Evolutionary conservation across 441 rosid species (phyloP).

Genomic region (Gossypium gossypioides): DNA sequence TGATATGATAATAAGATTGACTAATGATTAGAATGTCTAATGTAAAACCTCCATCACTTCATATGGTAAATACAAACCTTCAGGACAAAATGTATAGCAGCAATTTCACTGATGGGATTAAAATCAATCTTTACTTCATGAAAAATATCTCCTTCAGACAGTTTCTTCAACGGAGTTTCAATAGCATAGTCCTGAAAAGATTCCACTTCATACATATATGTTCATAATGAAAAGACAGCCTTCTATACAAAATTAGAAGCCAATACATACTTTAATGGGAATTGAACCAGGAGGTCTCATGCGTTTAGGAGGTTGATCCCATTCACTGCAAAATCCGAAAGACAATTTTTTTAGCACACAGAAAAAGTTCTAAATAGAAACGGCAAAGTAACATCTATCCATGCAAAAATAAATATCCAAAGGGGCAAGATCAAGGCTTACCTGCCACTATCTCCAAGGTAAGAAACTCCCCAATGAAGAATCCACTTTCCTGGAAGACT

Average conservation of each 20-base stretch:
- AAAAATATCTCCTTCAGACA: slow-evolving; percentile 39
- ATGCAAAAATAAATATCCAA: not conserved
- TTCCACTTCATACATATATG: not conserved
- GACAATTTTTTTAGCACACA: not conserved
- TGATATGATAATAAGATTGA: not conserved
- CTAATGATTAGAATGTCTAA: not conserved
- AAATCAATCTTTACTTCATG: slow-evolving; percentile 58
- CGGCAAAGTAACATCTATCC: not conserved
- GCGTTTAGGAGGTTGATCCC: slow-evolving; percentile 87
- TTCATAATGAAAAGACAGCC: not conserved
- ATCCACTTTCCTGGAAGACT: slow-evolving; percentile 82
- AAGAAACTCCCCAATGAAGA: slow-evolving; percentile 97
- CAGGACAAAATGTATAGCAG: slow-evolving; percentile 77
- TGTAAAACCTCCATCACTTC: slow-evolving; percentile 8
- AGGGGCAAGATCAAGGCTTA: slow-evolving; percentile 21
- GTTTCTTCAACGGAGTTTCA: slow-evolving; percentile 73
- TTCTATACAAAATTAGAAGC: not conserved
- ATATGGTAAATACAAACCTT: slow-evolving; percentile 43
- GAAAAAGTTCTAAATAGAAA: not conserved
- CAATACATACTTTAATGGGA: slow-evolving; percentile 48
- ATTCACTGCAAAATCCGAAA: slow-evolving; percentile 50
- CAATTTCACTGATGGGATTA: slow-evolving; percentile 40
- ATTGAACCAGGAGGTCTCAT: slow-evolving; percentile 87
- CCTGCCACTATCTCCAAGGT: slow-evolving; percentile 66
- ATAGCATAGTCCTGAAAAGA: slow-evolving; percentile 73